Evolutionary conservation across 257 asterid genomes (phyloP).

Genomic region (Scutellaria minor): DNA sequence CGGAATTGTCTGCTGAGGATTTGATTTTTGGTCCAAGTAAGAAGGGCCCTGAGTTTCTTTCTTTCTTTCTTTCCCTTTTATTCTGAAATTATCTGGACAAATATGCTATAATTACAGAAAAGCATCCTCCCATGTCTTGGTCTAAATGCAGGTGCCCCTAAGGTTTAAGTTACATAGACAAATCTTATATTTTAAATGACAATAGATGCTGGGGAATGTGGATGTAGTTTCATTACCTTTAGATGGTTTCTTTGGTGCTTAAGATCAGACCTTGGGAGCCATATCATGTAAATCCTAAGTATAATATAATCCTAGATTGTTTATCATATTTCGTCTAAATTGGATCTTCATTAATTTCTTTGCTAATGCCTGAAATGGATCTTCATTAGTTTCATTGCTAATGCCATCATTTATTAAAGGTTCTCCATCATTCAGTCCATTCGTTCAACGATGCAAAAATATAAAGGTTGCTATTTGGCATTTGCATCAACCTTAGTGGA

Average conservation of each 20-base stretch:
- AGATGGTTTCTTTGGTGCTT: background rate
- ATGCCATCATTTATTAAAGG: background rate
- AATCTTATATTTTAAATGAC: slow-evolving; percentile 12
- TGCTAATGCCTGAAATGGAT: background rate
- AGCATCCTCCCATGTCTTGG: slow-evolving; percentile 7
- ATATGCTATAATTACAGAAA: background rate
- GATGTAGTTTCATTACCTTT: background rate
- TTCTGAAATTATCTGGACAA: background rate
- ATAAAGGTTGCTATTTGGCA: background rate
- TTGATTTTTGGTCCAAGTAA: slow-evolving; percentile 9
- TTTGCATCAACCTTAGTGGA: background rate
- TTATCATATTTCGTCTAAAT: slow-evolving; percentile 3
- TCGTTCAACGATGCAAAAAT: background rate
- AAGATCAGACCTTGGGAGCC: background rate
- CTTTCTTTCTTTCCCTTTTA: background rate
- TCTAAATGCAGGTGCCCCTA: background rate
- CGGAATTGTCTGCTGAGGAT: slow-evolving; percentile 7
- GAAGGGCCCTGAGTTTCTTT: background rate
- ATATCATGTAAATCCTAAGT: background rate
- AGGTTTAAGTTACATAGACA: slow-evolving; percentile 10
- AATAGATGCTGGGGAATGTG: slow-evolving; percentile 5
- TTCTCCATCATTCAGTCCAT: background rate
- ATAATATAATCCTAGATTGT: background rate
- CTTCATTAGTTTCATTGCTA: background rate
- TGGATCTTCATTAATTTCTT: background rate